Conservation (phyloP, 2,329 filamentous ascomycete species). For the Moelleriella libera region DNA sequence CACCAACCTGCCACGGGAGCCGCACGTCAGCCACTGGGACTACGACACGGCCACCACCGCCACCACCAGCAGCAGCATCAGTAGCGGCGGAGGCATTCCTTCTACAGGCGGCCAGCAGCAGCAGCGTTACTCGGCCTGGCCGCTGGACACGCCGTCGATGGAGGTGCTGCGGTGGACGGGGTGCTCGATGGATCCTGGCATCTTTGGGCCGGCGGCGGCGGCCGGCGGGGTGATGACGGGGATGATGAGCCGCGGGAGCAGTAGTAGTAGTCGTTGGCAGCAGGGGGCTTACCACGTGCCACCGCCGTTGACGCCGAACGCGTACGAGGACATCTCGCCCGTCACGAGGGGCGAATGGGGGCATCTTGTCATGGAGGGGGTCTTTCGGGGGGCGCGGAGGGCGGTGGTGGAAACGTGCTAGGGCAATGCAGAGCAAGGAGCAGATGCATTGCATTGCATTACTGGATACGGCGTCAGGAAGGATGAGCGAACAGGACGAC, state of each 20-base stretch:
- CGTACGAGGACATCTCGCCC: conserved; percentile 47
- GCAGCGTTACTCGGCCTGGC: neutral
- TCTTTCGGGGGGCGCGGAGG: conserved; percentile 26
- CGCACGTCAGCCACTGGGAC: conserved; percentile 2
- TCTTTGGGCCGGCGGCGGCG: neutral
- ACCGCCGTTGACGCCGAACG: conserved; percentile 42
- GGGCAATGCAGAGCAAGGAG: no score
- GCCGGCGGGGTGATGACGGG: no score
- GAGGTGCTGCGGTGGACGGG: neutral
- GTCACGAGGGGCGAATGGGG: conserved; percentile 50
- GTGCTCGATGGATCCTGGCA: neutral
- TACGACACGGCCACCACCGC: neutral
- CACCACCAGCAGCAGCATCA: no score
- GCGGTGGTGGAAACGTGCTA: conserved; percentile 38
- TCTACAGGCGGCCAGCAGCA: no score
- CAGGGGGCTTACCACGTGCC: conserved; percentile 12
- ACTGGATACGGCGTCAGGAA: no score
- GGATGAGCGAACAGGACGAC: no score
- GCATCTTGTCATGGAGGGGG: conserved; percentile 38
- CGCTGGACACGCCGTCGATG: neutral
- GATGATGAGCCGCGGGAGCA: no score
- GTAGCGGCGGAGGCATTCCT: no score
- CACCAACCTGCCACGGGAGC: no score
- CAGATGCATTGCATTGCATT: neutral
- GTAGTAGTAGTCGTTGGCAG: no score